These are phyloP conservation scores for Persicaria maculosa DNA, from an alignment of 148 eudicot genomes.

Conservation along the genomic window DNA sequence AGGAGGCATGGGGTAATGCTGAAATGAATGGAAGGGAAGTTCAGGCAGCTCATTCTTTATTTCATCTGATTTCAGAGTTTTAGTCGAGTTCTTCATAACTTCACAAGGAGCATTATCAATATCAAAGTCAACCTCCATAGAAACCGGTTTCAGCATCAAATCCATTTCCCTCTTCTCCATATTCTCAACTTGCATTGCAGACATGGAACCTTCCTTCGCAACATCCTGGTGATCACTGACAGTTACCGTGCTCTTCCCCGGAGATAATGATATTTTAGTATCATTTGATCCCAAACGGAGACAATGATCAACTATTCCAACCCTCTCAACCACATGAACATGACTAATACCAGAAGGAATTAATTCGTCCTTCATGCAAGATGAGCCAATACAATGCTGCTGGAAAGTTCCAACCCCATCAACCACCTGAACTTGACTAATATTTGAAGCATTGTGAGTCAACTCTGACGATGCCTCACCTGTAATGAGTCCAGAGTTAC, in stretches of 20 bases:
- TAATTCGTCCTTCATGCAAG: neutral
- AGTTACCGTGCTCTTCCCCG: neutral
- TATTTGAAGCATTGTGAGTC: neutral
- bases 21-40: neutral
- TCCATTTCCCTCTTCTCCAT: conserved; percentile 11
- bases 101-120: conserved; percentile 13
- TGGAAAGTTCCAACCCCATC: neutral
- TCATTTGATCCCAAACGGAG: conserved; percentile 15
- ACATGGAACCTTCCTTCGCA: neutral
- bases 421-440: neutral
- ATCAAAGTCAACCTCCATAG: conserved; percentile 12
- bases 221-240: neutral
- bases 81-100: conserved; percentile 10
- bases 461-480: neutral
- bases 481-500: neutral
- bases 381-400: neutral
- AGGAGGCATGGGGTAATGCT: neutral
- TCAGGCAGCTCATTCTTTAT: conserved; percentile 2
- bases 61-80: conserved; percentile 6
- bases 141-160: conserved; percentile 13
- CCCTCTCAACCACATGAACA: conserved; percentile 8
- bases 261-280: conserved; percentile 8
- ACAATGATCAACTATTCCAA: conserved; percentile 14
- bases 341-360: neutral
- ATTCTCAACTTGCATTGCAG: conserved; percentile 1